Evolutionary conservation across 768 basidiomycete genomes (phyloP), one percentile per base, ranked within the genome.

Genomic region (Termitomyces sp.): DNA sequence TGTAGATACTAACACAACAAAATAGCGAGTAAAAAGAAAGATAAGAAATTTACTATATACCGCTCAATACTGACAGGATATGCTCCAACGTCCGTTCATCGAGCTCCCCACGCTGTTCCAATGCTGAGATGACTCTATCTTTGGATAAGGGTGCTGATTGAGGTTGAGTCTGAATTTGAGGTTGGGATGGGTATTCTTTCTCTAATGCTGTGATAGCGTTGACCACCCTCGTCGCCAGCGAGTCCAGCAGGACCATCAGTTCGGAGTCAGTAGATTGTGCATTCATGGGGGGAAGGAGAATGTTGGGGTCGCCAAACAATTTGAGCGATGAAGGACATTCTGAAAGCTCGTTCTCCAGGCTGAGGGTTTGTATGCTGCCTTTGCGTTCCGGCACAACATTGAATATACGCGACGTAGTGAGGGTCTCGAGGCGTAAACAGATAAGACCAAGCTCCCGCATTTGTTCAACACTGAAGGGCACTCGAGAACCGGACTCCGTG

Each of bases 371-470:
- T 19, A 76, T 71, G 63, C 79, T 81, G 34, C 71, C 72, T 64
- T 81, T 83, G 52, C 77, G 72, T 52, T 70, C 72, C 11, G 75
- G 67, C 16, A 69, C 61, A 3, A 79, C 66, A 19, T 77, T 76
- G 72, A 89, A 88, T 12, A 86, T 72, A 4, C 86, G 80, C 0
- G 72, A 75, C 4, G 84, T 79, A 3, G 86, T 79, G 27, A 94
- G 76, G 3, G 88, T 82, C 71, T 98, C 94, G 30, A 94, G 75
- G 4, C 93, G 83, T 23, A 95, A 73, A 65, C 89, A 87, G 11
- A 95, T 67, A 60, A 83, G 64, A 0, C 85, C 89, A 45, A 98
- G 71, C 57, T 88, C 82, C 49, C 80, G 80, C 65, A 93, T 84
- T 67, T 92, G 88, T 14, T 79, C 79, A n/a, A 89, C 77, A 58